Percentiles rank a stretch among this genome's conserved stretches.
Evolutionary conservation across 495 filamentous ascomycete species (phyloP).

Genomic region (Neurospora sp.): DNA sequence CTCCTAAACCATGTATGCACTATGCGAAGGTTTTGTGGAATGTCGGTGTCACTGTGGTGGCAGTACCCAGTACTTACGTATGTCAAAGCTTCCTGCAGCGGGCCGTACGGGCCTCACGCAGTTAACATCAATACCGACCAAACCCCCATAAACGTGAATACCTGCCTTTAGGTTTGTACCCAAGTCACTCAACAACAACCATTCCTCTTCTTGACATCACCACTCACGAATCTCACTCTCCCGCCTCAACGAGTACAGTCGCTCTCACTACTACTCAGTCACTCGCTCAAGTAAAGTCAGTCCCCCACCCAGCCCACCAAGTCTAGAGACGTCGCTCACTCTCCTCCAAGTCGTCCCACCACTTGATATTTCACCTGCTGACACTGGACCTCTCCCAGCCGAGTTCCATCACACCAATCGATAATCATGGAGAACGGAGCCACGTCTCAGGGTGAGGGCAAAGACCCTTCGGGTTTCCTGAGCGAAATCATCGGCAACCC

Average conservation of each 20-base stretch:
- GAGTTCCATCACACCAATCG: neutral
- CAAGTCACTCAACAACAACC: neutral
- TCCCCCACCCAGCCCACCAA: neutral
- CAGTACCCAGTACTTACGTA: neutral
- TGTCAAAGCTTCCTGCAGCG: neutral
- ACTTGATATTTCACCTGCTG: neutral
- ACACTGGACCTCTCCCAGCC: neutral
- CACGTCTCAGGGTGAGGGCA: conserved; percentile 51
- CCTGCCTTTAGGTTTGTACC: neutral
- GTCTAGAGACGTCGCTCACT: neutral
- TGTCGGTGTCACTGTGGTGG: neutral
- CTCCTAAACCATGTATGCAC: neutral
- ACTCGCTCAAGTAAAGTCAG: neutral
- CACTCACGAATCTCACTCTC: neutral
- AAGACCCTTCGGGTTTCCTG: conserved; percentile 84
- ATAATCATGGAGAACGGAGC: conserved; percentile 64
- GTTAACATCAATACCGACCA: neutral
- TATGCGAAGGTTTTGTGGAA: neutral
- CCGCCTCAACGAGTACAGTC: neutral
- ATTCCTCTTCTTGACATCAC: neutral
- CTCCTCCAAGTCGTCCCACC: neutral
- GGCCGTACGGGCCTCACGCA: neutral
- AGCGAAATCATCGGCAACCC: conserved; percentile 84
- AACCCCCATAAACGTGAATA: neutral
- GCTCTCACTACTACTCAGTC: neutral